A percentile compares a stretch with the other conserved stretches of the same genome.
Conservation (phyloP, 2,329 filamentous ascomycete species). For the Trichoderma simmonsii region DNA sequence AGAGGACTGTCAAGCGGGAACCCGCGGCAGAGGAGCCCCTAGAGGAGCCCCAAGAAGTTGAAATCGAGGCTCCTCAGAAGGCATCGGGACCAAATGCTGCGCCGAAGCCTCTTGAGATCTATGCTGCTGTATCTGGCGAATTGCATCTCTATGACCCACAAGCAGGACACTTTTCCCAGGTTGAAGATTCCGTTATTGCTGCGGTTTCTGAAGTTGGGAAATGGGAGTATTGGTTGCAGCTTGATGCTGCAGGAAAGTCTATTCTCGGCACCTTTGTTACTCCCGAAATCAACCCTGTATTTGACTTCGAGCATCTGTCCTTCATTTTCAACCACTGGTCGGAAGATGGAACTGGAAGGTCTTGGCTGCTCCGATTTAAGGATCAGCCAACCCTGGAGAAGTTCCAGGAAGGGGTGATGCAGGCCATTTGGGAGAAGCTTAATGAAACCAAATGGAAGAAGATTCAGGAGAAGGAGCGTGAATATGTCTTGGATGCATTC, state of each 20-base stretch:
- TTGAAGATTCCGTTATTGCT: slow-evolving; percentile 72
- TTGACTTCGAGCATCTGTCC: slow-evolving; percentile 98
- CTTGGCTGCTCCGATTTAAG: slow-evolving; percentile 91
- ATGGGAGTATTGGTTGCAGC: slow-evolving; percentile 96
- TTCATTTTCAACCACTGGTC: slow-evolving; percentile 99
- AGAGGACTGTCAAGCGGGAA: slow-evolving; percentile 47
- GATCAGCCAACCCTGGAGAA: slow-evolving; percentile 75
- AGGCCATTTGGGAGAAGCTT: slow-evolving; percentile 92
- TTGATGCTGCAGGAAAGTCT: slow-evolving; percentile 61
- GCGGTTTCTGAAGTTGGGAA: slow-evolving; percentile 81
- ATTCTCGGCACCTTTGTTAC: slow-evolving; percentile 86
- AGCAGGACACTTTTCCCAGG: slow-evolving; percentile 77
- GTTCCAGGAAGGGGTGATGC: slow-evolving; percentile 93
- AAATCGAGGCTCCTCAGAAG: slow-evolving; percentile 26
- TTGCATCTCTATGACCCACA: slow-evolving; percentile 92
- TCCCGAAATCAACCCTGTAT: slow-evolving; percentile 93
- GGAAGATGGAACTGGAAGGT: slow-evolving; percentile 84
- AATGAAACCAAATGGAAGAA: slow-evolving; percentile 95
- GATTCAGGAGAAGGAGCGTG: slow-evolving; percentile 84
- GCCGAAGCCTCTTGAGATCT: slow-evolving; percentile 68
- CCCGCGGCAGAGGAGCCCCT: slow-evolving; percentile 26
- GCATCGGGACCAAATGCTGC: slow-evolving; percentile 28
- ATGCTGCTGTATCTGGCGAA: slow-evolving; percentile 74
- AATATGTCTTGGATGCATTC: slow-evolving; percentile 94
- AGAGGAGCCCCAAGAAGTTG: slow-evolving; percentile 17